Evolutionary conservation across 768 basidiomycete species (phyloP), one percentile per base, ranked within the genome.

Genomic region (Boletus huronensis): DNA sequence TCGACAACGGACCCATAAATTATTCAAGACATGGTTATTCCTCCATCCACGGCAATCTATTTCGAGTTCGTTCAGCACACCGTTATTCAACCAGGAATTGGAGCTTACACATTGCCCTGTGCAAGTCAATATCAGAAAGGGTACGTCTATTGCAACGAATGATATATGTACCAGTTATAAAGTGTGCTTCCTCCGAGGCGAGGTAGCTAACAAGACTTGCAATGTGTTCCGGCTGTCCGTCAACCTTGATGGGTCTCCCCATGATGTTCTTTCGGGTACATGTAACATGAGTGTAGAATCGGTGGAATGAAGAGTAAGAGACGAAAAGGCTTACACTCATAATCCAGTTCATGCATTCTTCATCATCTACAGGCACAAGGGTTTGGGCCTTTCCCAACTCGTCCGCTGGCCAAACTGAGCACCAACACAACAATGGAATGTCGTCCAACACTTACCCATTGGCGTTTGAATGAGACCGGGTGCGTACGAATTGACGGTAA

Each of bases 401-500:
- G 0, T n/a, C 28, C 21, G 16, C 45, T 47, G 16, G 28, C 14
- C 31, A 21, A 23, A 6, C 9, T 32, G 4, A 32, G 16, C 5
- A 5, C 8, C 5, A n/a, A 47, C 21, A 14, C 45, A 16, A 10
- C 14, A 16, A 32, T 6, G 35, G 19, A 10, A 32, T 23, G 10
- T 21, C 11, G 25, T 11, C 6, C 26, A 19, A 13, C 31, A 29
- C 58, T 25, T 25, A 76, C 74, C 51, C 62, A 74, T 57, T 5
- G 57, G 41, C 0, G 70, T 75, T 0, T 60, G 29, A 29, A 72
- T 69, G 3, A 46, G n/a, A 2, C 74, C 73, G 0, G 75, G 75
- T 1, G 73, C 71, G 25, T 75, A 77, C 0, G 70, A 53, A 41
- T 75, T 75, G 2, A 73, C 75, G 2, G 72, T 74, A 16, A 75